Percentiles rank a stretch among this genome's conserved stretches.
These are phyloP conservation scores for Senna tora DNA, from an alignment of 306 rosid species.

Conservation along the genomic window DNA sequence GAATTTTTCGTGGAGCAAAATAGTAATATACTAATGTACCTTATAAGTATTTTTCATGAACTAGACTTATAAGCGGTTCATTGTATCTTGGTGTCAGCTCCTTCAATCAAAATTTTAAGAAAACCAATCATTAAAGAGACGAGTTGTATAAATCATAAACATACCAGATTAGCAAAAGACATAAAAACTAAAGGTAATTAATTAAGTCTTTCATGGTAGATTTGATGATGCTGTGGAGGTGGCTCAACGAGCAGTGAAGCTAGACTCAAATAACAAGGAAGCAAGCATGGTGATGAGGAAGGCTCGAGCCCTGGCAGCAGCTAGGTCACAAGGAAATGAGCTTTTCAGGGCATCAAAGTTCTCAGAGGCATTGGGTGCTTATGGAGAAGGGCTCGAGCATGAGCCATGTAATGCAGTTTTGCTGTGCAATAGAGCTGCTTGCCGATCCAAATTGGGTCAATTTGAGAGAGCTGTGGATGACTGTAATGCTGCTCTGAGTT, in stretches of 20 bases:
- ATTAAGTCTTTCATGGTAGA: too few relatives aligned
- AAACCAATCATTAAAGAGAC: too few relatives aligned
- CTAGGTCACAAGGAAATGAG: constrained; percentile 76
- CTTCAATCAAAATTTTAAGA: too few relatives aligned
- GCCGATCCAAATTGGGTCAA: constrained; percentile 70
- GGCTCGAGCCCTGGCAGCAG: constrained; percentile 50
- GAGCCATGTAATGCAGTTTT: constrained; percentile 70
- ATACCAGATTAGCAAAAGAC: too few relatives aligned
- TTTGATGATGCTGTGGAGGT: constrained; percentile 78
- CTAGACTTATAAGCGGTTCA: too few relatives aligned
- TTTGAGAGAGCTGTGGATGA: constrained; percentile 71
- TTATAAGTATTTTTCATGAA: too few relatives aligned
- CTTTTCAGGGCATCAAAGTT: constrained; percentile 70
- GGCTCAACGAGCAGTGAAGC: constrained; percentile 55
- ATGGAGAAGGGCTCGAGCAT: constrained; percentile 79
- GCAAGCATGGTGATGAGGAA: constrained; percentile 55
- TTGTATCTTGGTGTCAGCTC: too few relatives aligned
- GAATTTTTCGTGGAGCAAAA: too few relatives aligned
- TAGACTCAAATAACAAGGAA: constrained; percentile 69
- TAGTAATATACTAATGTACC: too few relatives aligned
- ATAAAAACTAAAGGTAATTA: too few relatives aligned
- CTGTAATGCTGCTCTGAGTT: constrained; percentile 65
- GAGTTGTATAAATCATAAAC: too few relatives aligned
- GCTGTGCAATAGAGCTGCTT: constrained; percentile 83
- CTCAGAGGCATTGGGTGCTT: constrained; percentile 72